A percentile compares a stretch with the other conserved stretches of the same genome.
phyloP scores from a whole-genome alignment of 441 rosid species.

The Brassica balearica region DNA sequence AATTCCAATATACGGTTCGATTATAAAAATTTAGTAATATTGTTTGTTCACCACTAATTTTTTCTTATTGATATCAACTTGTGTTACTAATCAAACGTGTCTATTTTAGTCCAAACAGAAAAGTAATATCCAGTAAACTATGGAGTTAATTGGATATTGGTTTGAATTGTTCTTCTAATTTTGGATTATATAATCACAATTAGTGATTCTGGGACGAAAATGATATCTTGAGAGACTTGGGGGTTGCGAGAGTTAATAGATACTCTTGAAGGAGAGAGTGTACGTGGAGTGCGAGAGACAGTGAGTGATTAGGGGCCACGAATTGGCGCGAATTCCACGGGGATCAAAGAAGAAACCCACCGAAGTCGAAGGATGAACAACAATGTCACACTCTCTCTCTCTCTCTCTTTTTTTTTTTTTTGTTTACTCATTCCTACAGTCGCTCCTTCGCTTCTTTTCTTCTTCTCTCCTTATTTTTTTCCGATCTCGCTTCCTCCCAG shows the following conservation, averaged over 20 bases:
- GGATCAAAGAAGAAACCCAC: constrained; percentile 36
- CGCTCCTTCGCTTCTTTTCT: constrained; percentile 33
- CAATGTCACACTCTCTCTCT: constrained; percentile 54
- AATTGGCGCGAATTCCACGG: constrained; percentile 88
- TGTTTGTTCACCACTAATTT: background rate
- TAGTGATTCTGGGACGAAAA: constrained; percentile 5
- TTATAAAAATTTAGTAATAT: background rate
- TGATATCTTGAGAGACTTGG: background rate
- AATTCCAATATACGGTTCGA: background rate
- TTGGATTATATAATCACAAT: background rate
- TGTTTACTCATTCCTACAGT: constrained; percentile 27
- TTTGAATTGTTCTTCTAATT: background rate
- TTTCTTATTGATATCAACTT: background rate
- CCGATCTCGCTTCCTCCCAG: background rate
- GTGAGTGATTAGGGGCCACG: constrained; percentile 61
- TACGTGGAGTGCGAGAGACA: constrained; percentile 33
- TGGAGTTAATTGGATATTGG: background rate
- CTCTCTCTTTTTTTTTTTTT: constrained; percentile 1
- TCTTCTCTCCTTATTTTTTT: constrained; percentile 7
- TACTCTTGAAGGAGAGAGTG: constrained; percentile 15
- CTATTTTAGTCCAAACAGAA: background rate
- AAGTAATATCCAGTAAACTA: background rate
- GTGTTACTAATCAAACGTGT: background rate
- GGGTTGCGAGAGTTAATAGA: constrained; percentile 3
- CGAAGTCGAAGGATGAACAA: constrained; percentile 49